These are phyloP conservation scores for Dothideomycetes sp. DNA, from an alignment of 2,329 filamentous ascomycete species.

Conservation along the genomic window DNA sequence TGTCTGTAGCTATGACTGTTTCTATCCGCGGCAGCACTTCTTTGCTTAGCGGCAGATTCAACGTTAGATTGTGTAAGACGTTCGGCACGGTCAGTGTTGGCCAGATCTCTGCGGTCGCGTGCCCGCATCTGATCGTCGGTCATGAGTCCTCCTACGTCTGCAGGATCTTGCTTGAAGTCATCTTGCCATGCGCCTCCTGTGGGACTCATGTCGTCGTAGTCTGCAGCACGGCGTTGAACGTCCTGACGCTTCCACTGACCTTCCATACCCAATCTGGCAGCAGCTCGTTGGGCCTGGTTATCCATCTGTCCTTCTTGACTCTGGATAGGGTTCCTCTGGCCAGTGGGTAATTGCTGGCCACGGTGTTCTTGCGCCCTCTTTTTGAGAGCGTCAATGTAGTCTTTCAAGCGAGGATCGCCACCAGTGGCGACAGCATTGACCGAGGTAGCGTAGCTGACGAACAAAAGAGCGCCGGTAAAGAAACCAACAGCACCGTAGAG, in stretches of 20 bases:
- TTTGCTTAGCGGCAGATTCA: not conserved
- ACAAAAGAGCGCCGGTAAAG: constrained; percentile 26
- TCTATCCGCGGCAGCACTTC: too few relatives aligned
- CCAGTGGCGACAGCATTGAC: constrained; percentile 26
- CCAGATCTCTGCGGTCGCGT: constrained; percentile 15
- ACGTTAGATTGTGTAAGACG: not conserved
- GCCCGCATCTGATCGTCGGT: constrained; percentile 23
- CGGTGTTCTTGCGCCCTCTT: constrained; percentile 21
- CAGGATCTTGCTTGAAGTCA: constrained; percentile 23
- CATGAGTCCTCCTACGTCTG: constrained; percentile 23
- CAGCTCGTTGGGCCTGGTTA: constrained; percentile 13
- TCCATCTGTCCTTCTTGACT: constrained; percentile 14
- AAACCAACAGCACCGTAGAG: constrained; percentile 25
- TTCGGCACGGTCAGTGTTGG: constrained; percentile 10
- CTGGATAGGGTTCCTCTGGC: constrained; percentile 13
- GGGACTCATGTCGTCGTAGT: constrained; percentile 33
- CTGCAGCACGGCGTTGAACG: constrained; percentile 9
- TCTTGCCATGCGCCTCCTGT: constrained; percentile 26
- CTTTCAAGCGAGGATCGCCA: constrained; percentile 33
- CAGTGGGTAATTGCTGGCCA: constrained; percentile 6
- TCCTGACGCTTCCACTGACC: constrained; percentile 7
- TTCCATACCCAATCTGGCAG: constrained; percentile 4
- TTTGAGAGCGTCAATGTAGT: constrained; percentile 30
- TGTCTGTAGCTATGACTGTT: not conserved
- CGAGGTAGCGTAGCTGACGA: constrained; percentile 26